These are phyloP conservation scores for Colletotrichum sp. DNA, from an alignment of 2,329 filamentous ascomycete genomes.

Conservation along the genomic window DNA sequence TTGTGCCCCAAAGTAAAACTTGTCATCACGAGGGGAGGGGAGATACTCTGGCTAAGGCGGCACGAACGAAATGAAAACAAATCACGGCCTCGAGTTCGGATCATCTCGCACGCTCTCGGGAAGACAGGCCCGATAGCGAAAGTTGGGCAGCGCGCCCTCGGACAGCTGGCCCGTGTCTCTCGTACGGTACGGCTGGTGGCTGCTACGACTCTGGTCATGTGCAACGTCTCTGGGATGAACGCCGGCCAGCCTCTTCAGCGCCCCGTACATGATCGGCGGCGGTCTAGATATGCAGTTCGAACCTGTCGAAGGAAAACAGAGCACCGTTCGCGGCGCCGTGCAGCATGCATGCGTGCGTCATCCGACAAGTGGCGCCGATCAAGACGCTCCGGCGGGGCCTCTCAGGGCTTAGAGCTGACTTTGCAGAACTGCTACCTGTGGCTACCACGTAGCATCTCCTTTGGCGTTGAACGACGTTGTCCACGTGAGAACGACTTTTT, in stretches of 20 bases:
- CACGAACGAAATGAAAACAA: background rate
- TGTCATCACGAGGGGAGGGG: background rate
- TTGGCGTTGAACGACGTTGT: background rate
- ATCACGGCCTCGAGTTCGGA: background rate
- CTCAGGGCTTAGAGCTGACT: background rate
- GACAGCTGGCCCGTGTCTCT: background rate
- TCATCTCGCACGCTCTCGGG: background rate
- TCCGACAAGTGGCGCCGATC: background rate
- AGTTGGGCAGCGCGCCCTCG: background rate
- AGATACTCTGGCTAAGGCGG: background rate
- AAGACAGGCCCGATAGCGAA: background rate
- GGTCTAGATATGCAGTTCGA: background rate
- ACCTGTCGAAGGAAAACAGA: background rate
- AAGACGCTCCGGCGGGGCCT: background rate
- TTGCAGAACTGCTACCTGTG: background rate
- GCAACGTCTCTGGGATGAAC: background rate
- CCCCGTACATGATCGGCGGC: background rate
- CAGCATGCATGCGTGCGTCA: constrained; percentile 5
- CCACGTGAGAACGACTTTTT: background rate
- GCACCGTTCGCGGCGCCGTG: background rate
- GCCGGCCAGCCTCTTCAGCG: background rate
- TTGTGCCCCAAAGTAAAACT: background rate
- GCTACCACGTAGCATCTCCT: background rate
- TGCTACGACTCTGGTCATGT: background rate
- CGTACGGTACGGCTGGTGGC: background rate